These are phyloP conservation scores for Xylaria flabelliformis DNA, from an alignment of 495 filamentous ascomycete species.

Conservation along the genomic window DNA sequence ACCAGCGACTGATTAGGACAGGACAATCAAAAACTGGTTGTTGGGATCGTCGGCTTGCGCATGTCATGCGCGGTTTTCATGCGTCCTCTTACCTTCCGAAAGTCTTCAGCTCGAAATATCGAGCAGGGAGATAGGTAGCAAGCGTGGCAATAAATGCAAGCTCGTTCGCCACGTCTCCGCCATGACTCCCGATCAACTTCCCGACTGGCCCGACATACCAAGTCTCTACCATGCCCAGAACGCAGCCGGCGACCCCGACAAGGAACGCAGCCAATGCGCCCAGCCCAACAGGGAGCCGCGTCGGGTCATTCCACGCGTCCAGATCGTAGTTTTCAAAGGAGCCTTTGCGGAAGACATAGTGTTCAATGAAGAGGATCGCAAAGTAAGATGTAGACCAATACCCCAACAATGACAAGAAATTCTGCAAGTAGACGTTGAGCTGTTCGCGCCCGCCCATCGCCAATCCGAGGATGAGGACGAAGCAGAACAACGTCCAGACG, in stretches of 20 bases:
- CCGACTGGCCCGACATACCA: conserved; percentile 61
- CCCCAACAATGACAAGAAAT: conserved; percentile 64
- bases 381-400: conserved; percentile 67
- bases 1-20: not conserved
- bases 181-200: conserved; percentile 50
- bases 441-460: conserved; percentile 55
- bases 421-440: conserved; percentile 52
- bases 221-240: conserved; percentile 59
- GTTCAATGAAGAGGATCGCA: conserved; percentile 64
- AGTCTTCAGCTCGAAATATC: conserved; percentile 32
- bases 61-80: not conserved
- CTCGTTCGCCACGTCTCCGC: conserved; percentile 65
- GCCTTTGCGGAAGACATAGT: conserved; percentile 61
- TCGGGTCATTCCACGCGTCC: conserved; percentile 57
- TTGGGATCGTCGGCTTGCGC: not conserved
- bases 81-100: conserved; percentile 10
- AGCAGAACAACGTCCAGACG: conserved; percentile 55
- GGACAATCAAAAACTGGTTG: not conserved
- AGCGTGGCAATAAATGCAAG: conserved; percentile 57
- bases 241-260: conserved; percentile 52
- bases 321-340: conserved; percentile 54
- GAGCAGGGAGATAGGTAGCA: conserved; percentile 41
- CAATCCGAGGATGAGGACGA: conserved; percentile 48
- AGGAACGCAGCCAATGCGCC: conserved; percentile 55
- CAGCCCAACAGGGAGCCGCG: conserved; percentile 53